Conservation (phyloP, 2,329 filamentous ascomycete genomes). For the Hypomyces rosellus region DNA sequence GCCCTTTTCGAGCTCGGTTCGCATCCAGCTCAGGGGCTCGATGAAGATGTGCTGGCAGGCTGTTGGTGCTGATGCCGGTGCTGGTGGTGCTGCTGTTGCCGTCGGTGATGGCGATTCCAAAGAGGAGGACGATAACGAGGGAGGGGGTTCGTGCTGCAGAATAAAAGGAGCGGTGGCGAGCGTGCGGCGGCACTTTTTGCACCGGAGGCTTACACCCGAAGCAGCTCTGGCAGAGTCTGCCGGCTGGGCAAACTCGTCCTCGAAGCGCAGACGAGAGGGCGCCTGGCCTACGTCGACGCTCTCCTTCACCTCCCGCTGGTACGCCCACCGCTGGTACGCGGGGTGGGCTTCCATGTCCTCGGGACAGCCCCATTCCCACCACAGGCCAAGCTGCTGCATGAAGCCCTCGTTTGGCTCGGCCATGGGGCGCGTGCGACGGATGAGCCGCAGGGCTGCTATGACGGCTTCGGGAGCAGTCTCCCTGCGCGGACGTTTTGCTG, state of each 20-base stretch:
- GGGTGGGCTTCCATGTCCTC: constrained; percentile 59
- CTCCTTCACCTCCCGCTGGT: constrained; percentile 48
- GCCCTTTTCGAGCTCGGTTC: constrained; percentile 70
- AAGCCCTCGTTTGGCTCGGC: constrained; percentile 90
- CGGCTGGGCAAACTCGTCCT: constrained; percentile 51
- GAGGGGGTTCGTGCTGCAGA: constrained; percentile 46
- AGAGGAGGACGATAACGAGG: constrained; percentile 7
- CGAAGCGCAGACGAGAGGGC: constrained; percentile 77
- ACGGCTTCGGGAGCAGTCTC: constrained; percentile 44
- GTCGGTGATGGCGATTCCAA: constrained; percentile 8
- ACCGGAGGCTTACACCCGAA: constrained; percentile 50
- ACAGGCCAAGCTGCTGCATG: constrained; percentile 80
- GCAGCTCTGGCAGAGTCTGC: background rate
- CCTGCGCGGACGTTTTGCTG: constrained; percentile 9
- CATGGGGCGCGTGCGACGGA: constrained; percentile 65
- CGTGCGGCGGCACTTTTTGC: constrained; percentile 80
- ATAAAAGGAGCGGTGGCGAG: constrained; percentile 56
- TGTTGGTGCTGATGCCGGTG: constrained; percentile 10
- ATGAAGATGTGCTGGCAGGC: constrained; percentile 82
- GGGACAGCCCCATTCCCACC: constrained; percentile 81
- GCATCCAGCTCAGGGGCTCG: constrained; percentile 95
- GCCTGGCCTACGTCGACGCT: constrained; percentile 67
- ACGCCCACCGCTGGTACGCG: constrained; percentile 68
- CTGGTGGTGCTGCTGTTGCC: constrained; percentile 9
- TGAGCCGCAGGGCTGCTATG: constrained; percentile 56